A percentile compares a stretch with the other conserved stretches of the same genome.
Conservation (phyloP, 768 basidiomycete genomes). For the Boletales sp. region DNA sequence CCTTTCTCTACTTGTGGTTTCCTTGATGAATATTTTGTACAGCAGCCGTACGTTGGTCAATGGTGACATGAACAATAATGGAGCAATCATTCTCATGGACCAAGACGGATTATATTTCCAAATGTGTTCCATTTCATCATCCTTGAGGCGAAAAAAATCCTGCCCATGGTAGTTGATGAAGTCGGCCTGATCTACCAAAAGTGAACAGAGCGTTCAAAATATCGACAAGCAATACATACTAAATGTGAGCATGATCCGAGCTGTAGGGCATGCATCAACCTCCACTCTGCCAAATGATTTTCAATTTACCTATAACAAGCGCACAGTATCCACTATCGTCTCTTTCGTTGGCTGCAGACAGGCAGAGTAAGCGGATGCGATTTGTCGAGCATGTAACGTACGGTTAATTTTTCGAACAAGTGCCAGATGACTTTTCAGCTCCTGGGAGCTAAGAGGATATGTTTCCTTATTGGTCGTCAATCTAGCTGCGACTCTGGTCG, state of each 20-base stretch:
- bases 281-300: background rate
- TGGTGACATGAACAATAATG: conserved; percentile 49
- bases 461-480: conserved; percentile 27
- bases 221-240: conserved; percentile 12
- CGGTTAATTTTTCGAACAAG: conserved; percentile 26
- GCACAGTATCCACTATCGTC: conserved; percentile 12
- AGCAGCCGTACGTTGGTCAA: conserved; percentile 42
- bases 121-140: conserved; percentile 30
- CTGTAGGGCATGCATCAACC: conserved; percentile 10
- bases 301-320: conserved; percentile 19
- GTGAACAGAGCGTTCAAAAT: background rate
- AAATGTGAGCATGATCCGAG: conserved; percentile 30
- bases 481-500: conserved; percentile 14
- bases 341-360: conserved; percentile 10
- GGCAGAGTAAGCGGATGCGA: background rate
- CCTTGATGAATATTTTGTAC: conserved; percentile 51
- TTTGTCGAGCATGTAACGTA: conserved; percentile 1
- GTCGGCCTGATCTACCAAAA: conserved; percentile 26
- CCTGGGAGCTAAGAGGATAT: conserved; percentile 15
- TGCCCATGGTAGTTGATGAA: conserved; percentile 45
- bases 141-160: conserved; percentile 38
- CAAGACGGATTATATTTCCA: conserved; percentile 28
- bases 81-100: conserved; percentile 36
- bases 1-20: conserved; percentile 34
- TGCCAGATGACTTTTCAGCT: conserved; percentile 18